Conservation (phyloP, 2,329 filamentous ascomycete genomes). For the Pseudogymnoascus sp. region DNA sequence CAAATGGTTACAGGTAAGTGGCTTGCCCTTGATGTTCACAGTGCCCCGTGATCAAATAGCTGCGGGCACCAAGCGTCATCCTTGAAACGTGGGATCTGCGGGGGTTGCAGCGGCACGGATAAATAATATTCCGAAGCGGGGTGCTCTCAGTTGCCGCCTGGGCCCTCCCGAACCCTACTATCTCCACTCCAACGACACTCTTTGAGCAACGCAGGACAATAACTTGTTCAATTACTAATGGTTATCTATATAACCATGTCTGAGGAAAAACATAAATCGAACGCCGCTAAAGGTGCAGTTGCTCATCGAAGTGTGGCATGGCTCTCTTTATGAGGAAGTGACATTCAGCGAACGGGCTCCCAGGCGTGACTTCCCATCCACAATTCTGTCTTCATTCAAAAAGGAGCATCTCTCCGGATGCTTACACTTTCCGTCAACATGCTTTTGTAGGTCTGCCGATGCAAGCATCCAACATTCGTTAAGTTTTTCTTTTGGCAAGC, state of each 20-base stretch:
- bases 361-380: not conserved
- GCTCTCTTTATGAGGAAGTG: not conserved
- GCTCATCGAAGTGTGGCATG: not conserved
- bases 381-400: not conserved
- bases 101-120: not conserved
- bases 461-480: not conserved
- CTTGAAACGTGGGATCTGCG: not conserved
- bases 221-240: not conserved
- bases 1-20: not conserved
- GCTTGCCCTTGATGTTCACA: not conserved
- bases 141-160: not conserved
- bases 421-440: not conserved
- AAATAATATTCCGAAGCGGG: not conserved
- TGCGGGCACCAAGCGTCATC: not conserved
- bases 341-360: not conserved
- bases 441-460: not conserved
- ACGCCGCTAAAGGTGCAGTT: not conserved
- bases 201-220: not conserved
- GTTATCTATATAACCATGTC: not conserved
- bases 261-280: not conserved
- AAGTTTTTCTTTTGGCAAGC: not conserved
- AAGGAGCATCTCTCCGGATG: not conserved
- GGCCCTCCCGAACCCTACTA: not conserved
- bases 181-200: not conserved
- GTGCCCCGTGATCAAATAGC: constrained; percentile 1